Evolutionary conservation across 2,329 filamentous ascomycete species (phyloP).

Genomic region (Chalaropsis thielavioides): DNA sequence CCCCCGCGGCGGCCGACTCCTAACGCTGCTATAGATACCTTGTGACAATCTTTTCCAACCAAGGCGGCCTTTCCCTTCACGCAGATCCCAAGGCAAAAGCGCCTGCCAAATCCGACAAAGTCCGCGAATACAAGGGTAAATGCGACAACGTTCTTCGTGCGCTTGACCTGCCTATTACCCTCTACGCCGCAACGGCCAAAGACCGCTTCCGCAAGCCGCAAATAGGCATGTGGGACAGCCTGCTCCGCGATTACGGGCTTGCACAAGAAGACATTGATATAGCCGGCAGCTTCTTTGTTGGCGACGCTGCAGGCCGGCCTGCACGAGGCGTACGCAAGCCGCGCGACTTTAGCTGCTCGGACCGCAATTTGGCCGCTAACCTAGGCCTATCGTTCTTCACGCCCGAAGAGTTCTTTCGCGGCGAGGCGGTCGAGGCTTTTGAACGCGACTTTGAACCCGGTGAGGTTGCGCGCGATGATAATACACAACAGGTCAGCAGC

Average conservation of each 20-base stretch:
- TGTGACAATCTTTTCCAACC: conserved; percentile 75
- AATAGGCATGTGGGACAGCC: conserved; percentile 68
- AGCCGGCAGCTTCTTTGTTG: conserved; percentile 65
- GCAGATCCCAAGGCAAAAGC: conserved; percentile 51
- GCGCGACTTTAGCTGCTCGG: conserved; percentile 52
- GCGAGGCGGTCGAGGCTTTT: conserved; percentile 50
- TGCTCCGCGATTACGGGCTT: conserved; percentile 45
- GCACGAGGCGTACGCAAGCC: conserved; percentile 26
- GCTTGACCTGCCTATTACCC: conserved; percentile 58
- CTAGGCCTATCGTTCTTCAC: conserved; percentile 67
- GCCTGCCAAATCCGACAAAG: conserved; percentile 48
- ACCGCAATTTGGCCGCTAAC: conserved; percentile 73
- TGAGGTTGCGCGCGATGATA: conserved; percentile 31
- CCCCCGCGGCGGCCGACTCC: background rate
- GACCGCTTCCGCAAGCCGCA: conserved; percentile 80
- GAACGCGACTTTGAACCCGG: conserved; percentile 56
- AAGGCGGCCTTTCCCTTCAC: conserved; percentile 66
- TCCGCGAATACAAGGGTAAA: conserved; percentile 73
- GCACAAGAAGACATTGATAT: conserved; percentile 49
- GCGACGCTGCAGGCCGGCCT: conserved; percentile 60
- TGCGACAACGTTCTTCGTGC: conserved; percentile 52
- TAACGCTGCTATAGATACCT: conserved; percentile 40
- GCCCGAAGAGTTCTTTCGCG: conserved; percentile 83
- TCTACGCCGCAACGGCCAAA: conserved; percentile 76
- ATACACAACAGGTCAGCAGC: conserved; percentile 19